A percentile compares a stretch with the other conserved stretches of the same genome.
Conservation (phyloP, 257 asterid genomes). For the Solanum pimpinellifolium region DNA sequence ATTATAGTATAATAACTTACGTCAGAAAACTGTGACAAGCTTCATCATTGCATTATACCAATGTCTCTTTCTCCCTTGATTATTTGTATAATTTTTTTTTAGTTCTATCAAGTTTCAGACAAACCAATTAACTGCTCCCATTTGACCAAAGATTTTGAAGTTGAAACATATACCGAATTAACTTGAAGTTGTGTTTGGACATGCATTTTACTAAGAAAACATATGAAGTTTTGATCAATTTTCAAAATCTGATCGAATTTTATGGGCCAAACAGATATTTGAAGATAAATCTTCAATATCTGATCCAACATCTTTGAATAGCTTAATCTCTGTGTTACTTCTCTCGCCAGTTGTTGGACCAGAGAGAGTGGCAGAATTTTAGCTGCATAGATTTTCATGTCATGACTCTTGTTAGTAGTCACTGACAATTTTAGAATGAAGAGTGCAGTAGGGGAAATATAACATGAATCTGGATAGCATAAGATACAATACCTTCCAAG, state of each 20-base stretch:
- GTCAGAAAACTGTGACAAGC: background rate
- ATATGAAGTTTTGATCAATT: background rate
- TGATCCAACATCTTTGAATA: background rate
- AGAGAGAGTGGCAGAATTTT: background rate
- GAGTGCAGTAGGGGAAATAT: background rate
- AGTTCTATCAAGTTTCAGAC: background rate
- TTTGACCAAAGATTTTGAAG: background rate
- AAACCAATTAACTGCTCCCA: background rate
- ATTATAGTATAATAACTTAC: background rate
- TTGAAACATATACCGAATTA: background rate
- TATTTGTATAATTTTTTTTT: background rate
- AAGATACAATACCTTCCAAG: conserved; percentile 69
- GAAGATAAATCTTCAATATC: background rate
- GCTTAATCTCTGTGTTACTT: background rate
- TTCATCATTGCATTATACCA: background rate
- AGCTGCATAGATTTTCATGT: background rate
- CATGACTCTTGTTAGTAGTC: background rate
- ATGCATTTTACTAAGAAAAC: background rate
- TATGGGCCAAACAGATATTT: background rate
- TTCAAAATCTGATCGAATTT: background rate
- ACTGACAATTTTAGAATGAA: background rate
- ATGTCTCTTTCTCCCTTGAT: background rate
- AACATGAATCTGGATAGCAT: background rate
- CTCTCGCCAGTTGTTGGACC: background rate
- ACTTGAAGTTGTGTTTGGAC: background rate